Percentiles rank a stretch among this genome's conserved stretches.
phyloP scores from a whole-genome alignment of 352 stramenopile genomes.

The Pythium periplocum region DNA sequence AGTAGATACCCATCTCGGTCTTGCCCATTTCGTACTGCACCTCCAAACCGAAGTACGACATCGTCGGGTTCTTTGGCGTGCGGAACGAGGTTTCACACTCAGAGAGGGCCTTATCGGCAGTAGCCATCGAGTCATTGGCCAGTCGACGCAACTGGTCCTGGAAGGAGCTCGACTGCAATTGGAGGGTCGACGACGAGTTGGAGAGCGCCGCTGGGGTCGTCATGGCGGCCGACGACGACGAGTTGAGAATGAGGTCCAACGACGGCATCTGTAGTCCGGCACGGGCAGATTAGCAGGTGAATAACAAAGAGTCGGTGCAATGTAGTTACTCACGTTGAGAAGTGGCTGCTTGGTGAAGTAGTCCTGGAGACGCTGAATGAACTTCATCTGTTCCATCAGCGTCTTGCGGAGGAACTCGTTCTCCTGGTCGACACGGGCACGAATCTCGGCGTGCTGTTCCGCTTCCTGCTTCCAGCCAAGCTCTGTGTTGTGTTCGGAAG shows the following conservation, averaged over 20 bases:
- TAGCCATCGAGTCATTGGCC: conserved; percentile 53
- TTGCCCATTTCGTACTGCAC: conserved; percentile 88
- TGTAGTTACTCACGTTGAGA: conserved; percentile 50
- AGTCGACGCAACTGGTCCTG: conserved; percentile 68
- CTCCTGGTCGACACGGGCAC: conserved; percentile 83
- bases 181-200: conserved; percentile 46
- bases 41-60: conserved; percentile 86
- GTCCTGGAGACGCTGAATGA: conserved; percentile 86
- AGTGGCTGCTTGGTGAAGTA: conserved; percentile 89
- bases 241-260: conserved; percentile 82
- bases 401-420: conserved; percentile 88
- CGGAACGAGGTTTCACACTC: conserved; percentile 74
- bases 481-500: conserved; percentile 86
- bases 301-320: neutral
- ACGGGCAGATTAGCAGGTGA: conserved; percentile 2
- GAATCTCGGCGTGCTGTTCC: conserved; percentile 85
- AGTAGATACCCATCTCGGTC: conserved; percentile 84
- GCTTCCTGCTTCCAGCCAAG: conserved; percentile 87
- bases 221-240: conserved; percentile 53
- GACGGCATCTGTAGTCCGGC: conserved; percentile 52
- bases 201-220: conserved; percentile 31
- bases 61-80: conserved; percentile 80
- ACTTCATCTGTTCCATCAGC: conserved; percentile 91
- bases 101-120: conserved; percentile 56
- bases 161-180: conserved; percentile 77